phyloP scores from a whole-genome alignment of 1,284 basidiomycete species.

The Boletus smithii region DNA sequence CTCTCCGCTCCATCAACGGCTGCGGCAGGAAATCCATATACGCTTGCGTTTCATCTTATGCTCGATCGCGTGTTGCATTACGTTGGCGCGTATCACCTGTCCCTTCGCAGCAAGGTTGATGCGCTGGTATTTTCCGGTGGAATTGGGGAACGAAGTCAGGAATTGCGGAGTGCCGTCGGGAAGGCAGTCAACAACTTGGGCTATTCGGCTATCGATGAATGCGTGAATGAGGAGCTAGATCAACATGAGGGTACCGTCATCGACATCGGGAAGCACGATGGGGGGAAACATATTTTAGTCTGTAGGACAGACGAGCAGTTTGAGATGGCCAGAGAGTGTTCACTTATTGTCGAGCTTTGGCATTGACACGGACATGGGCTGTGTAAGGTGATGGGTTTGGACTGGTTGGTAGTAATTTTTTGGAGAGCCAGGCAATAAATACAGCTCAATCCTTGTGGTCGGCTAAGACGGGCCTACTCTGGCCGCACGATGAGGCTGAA shows the following conservation, averaged over 20 bases:
- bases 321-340: conserved; percentile 65
- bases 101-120: conserved; percentile 65
- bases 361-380: conserved; percentile 4
- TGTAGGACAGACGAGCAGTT: conserved; percentile 67
- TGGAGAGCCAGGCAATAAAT: too few relatives aligned
- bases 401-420: too few relatives aligned
- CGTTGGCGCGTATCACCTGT: conserved; percentile 71
- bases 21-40: conserved; percentile 33
- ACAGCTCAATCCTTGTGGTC: too few relatives aligned
- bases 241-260: conserved; percentile 39
- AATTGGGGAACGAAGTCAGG: conserved; percentile 72
- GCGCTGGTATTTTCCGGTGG: conserved; percentile 84
- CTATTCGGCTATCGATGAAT: conserved; percentile 48
- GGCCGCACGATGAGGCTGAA: too few relatives aligned
- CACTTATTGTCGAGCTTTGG: conserved; percentile 21
- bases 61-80: conserved; percentile 72
- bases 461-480: too few relatives aligned
- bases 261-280: conserved; percentile 41
- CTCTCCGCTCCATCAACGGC: conserved; percentile 2
- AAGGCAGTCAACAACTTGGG: conserved; percentile 58
- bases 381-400: too few relatives aligned
- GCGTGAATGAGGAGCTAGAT: conserved; percentile 37
- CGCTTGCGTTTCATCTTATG: conserved; percentile 71
- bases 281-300: conserved; percentile 45
- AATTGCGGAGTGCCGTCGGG: conserved; percentile 58